Evolutionary conservation across 2,329 filamentous ascomycete genomes (phyloP).

Genomic region (Cladosporium sphaerospermum): DNA sequence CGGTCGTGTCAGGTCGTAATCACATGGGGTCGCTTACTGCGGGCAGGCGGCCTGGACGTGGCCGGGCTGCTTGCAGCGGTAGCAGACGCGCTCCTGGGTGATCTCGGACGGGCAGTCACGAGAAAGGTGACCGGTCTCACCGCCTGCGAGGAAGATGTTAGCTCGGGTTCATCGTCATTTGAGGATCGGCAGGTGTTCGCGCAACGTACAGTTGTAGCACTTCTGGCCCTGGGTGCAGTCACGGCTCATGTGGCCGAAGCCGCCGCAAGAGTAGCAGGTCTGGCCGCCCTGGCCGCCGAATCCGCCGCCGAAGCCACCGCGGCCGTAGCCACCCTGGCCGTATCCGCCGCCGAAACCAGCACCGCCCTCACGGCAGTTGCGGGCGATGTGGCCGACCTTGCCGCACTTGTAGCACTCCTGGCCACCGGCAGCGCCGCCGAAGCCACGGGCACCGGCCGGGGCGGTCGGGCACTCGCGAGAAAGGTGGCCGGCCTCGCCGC

Average conservation of each 20-base stretch:
- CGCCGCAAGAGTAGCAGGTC: slow-evolving; percentile 98
- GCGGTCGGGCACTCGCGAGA: slow-evolving; percentile 70
- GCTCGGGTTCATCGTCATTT: slow-evolving; percentile 12
- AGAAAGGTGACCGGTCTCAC: slow-evolving; percentile 88
- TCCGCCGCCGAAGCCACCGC: slow-evolving; percentile 44
- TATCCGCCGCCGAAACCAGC: slow-evolving; percentile 43
- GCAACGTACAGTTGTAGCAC: slow-evolving; percentile 88
- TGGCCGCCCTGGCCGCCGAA: slow-evolving; percentile 51
- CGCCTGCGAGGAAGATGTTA: slow-evolving; percentile 41
- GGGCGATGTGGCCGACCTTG: slow-evolving; percentile 91
- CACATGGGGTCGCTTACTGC: slow-evolving; percentile 49
- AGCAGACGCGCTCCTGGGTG: slow-evolving; percentile 90
- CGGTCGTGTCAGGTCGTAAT: slow-evolving; percentile 16
- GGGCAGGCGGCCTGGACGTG: slow-evolving; percentile 94
- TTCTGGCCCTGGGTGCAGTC: slow-evolving; percentile 99
- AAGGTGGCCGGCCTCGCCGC: slow-evolving; percentile 80
- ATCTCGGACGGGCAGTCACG: slow-evolving; percentile 95
- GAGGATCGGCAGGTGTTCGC: slow-evolving; percentile 11
- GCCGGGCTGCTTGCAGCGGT: slow-evolving; percentile 83
- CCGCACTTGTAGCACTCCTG: slow-evolving; percentile 87
- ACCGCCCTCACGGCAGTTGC: slow-evolving; percentile 70
- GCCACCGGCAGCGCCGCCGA: slow-evolving; percentile 39
- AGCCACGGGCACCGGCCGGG: slow-evolving; percentile 35
- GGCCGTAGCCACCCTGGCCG: slow-evolving; percentile 37
- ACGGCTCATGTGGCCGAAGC: slow-evolving; percentile 81